Conservation (phyloP, 768 basidiomycete species). For the Kwoniella bestiolae region DNA sequence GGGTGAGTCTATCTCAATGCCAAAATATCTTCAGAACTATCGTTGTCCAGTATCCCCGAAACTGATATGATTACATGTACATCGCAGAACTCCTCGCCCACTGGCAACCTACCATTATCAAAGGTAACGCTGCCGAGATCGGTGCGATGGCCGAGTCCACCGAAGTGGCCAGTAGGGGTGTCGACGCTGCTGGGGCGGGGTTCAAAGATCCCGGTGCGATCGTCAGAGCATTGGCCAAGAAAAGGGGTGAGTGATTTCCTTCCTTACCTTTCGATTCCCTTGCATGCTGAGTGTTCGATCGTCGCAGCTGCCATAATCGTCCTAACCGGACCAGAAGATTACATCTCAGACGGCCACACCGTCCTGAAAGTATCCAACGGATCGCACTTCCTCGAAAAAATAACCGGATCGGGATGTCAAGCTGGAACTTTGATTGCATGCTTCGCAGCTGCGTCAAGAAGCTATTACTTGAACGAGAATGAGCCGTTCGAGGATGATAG, state of each 20-base stretch:
- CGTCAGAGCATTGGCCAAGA: constrained; percentile 70
- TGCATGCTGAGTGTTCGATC: not conserved
- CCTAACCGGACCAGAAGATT: constrained; percentile 79
- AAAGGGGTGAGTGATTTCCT: constrained; percentile 67
- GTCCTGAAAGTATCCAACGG: constrained; percentile 79
- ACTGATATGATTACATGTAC: no score
- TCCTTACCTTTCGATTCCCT: not conserved
- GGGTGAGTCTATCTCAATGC: no score
- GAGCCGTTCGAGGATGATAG: constrained; percentile 41
- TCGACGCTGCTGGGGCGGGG: constrained; percentile 78
- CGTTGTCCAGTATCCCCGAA: no score
- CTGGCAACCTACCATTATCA: constrained; percentile 89
- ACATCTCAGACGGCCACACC: constrained; percentile 76
- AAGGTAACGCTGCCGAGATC: constrained; percentile 87
- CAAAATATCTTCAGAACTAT: no score
- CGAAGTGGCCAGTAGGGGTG: constrained; percentile 79
- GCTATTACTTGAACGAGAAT: constrained; percentile 55
- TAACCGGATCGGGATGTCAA: constrained; percentile 91
- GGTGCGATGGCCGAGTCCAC: constrained; percentile 73
- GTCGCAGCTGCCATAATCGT: constrained; percentile 79
- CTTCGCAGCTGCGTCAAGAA: constrained; percentile 73
- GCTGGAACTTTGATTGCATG: constrained; percentile 68
- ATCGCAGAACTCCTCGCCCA: constrained; percentile 69
- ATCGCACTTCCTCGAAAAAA: constrained; percentile 70
- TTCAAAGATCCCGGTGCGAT: constrained; percentile 76